These are phyloP conservation scores for Phlebiopsis gigantea DNA, from an alignment of 768 basidiomycete genomes.

Conservation along the genomic window DNA sequence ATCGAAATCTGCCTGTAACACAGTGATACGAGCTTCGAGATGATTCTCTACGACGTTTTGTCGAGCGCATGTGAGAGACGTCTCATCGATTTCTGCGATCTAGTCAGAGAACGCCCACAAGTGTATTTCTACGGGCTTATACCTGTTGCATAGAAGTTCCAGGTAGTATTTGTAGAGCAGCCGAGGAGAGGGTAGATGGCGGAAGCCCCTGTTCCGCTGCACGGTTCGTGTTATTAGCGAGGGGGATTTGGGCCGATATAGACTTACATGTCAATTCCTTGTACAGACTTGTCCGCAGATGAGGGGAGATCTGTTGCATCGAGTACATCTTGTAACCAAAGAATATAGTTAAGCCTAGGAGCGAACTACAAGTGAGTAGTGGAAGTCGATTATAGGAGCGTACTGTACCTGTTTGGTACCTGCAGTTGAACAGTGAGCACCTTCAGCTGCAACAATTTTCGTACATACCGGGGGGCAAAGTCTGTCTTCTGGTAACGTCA, in stretches of 20 bases:
- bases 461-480: slow-evolving; percentile 80
- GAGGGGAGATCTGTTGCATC: slow-evolving; percentile 19
- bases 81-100: slow-evolving; percentile 68
- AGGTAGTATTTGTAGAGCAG: slow-evolving; percentile 45
- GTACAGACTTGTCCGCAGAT: slow-evolving; percentile 24
- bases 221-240: too few species aligned
- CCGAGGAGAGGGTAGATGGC: slow-evolving; percentile 84
- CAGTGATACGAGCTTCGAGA: slow-evolving; percentile 43
- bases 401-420: slow-evolving; percentile 65
- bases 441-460: neutral
- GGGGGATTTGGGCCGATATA: too few species aligned
- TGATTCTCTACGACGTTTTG: slow-evolving; percentile 54
- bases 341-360: slow-evolving; percentile 75
- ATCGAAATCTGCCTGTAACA: slow-evolving; percentile 34
- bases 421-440: slow-evolving; percentile 21
- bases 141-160: slow-evolving; percentile 73
- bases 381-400: neutral
- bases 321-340: slow-evolving; percentile 77
- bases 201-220: slow-evolving; percentile 86
- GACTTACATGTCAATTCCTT: slow-evolving; percentile 71
- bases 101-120: neutral
- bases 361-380: neutral
- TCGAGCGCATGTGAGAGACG: slow-evolving; percentile 52
- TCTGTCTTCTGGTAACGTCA: slow-evolving; percentile 63
- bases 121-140: neutral